Base-by-base conservation (phyloP, 805 yeast genomes). In the Candida vaughaniae region DNA sequence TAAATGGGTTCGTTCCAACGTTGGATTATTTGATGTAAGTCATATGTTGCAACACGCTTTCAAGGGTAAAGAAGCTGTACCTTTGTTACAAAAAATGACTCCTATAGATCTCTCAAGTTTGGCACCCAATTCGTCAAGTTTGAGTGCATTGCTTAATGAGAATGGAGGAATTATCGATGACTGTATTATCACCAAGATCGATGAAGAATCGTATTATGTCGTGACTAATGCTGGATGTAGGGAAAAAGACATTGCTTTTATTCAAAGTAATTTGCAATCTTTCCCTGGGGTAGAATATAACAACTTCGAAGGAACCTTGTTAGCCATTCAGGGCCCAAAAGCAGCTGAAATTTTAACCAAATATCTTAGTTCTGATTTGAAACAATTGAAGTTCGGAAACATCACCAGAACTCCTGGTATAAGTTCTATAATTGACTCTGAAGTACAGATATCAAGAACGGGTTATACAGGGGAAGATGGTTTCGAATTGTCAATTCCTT, bases 391-490 rank as follows among this genome's bases (percentile, higher is more conserved):
- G 44, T 93, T 93, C 58, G 98, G 98, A 35, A 12, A 30, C 3
- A 29, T 45, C 6, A 16, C 25, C 9, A 73, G 78, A 51, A 73
- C 83, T 9, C 66, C 64, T 27, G 22, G 22, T 4, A 77, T 69
- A 51, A 61, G 61, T 20, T 56, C 73, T 22, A 56, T 73, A 15
- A 66, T 59, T 52, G 68, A 63, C 36, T 59, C 65, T 19, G 66
- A 70, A 34, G 70, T 84, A 35, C 95, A 89, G 55, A 73, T 89
- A n/a, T 85, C 96, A 3, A 81, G 99, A 62, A 86, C 95, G 16
- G 99, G 99, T 2, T 93, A 93, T 69, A 93, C 99, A 5, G 99
- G 99, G 14, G 99, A 93, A 64, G 99, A 93, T 59, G 99, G 99
- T 1, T 91, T 93, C 60, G 99, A 93, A 61, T 76, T 91, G 41